Evolutionary conservation across 192 early-diverging fungal species (phyloP).

Genomic region (Rhizoclosmatium sp.): DNA sequence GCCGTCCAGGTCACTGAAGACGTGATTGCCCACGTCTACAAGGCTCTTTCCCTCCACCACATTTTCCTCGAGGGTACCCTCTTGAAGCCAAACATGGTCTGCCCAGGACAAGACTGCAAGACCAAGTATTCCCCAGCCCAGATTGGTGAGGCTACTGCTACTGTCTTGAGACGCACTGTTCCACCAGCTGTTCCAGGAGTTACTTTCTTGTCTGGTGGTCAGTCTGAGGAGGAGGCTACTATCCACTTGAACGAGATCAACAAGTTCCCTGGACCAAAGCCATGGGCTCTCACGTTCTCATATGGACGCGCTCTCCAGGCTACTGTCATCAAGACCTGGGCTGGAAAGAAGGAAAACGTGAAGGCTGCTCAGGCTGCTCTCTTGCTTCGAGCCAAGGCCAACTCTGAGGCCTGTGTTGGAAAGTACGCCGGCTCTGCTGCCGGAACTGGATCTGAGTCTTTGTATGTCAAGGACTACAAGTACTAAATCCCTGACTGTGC

Average conservation of each 20-base stretch:
- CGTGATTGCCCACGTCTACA: constrained; percentile 50
- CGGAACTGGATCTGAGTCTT: constrained; percentile 33
- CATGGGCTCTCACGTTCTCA: constrained; percentile 56
- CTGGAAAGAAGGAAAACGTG: constrained; percentile 54
- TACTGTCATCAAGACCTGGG: constrained; percentile 52
- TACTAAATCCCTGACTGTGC: constrained; percentile 33
- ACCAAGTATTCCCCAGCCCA: constrained; percentile 52
- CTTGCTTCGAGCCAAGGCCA: constrained; percentile 48
- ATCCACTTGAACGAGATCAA: constrained; percentile 55
- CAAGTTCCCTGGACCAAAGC: constrained; percentile 25
- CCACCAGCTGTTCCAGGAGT: constrained; percentile 56
- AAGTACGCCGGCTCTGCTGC: constrained; percentile 42
- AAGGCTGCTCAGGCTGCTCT: constrained; percentile 50
- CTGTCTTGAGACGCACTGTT: constrained; percentile 51
- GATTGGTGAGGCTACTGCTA: constrained; percentile 49
- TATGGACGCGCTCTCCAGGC: constrained; percentile 58
- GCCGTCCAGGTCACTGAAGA: constrained; percentile 49
- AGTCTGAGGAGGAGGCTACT: constrained; percentile 53
- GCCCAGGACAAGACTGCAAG: constrained; percentile 50
- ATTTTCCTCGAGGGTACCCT: constrained; percentile 55
- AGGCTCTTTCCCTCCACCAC: constrained; percentile 49
- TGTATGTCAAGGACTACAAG: constrained; percentile 58
- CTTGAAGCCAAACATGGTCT: constrained; percentile 59
- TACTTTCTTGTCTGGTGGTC: constrained; percentile 57
- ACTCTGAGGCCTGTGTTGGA: constrained; percentile 48